Conservation (phyloP, 768 basidiomycete genomes). For the Auriscalpium microsporum region DNA sequence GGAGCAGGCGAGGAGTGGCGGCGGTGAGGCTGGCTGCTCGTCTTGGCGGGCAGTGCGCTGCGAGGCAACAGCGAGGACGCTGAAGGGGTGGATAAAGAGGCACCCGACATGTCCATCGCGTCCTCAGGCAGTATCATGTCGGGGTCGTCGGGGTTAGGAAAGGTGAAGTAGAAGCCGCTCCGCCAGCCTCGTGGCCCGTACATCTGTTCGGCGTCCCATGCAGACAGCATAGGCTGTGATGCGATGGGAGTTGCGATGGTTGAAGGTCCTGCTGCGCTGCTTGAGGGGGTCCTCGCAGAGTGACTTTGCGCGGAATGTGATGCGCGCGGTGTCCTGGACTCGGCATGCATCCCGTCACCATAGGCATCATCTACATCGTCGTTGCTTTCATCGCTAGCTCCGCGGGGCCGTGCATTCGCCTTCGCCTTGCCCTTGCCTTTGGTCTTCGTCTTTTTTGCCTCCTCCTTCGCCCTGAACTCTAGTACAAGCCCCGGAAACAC, state of each 20-base stretch:
- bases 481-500: conserved; percentile 59
- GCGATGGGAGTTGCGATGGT: too few relatives aligned
- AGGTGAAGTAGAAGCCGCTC: not conserved
- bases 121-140: not conserved
- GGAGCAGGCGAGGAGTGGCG: not conserved
- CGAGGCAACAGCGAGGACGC: not conserved
- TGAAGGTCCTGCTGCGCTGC: too few relatives aligned
- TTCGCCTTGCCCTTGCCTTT: not conserved
- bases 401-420: not conserved
- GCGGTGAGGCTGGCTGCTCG: not conserved
- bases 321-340: not conserved
- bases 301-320: not conserved
- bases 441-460: conserved; percentile 28
- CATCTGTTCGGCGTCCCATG: not conserved
- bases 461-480: conserved; percentile 44
- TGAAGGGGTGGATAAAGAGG: not conserved
- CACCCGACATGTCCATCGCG: not conserved
- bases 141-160: not conserved
- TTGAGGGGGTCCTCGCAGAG: too few relatives aligned
- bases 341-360: not conserved
- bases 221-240: not conserved
- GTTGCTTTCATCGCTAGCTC: not conserved
- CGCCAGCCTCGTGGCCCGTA: not conserved
- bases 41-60: not conserved
- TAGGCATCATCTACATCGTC: not conserved